Conservation (phyloP, 805 yeast species). For the Wickerhamomyces rabaulensis region DNA sequence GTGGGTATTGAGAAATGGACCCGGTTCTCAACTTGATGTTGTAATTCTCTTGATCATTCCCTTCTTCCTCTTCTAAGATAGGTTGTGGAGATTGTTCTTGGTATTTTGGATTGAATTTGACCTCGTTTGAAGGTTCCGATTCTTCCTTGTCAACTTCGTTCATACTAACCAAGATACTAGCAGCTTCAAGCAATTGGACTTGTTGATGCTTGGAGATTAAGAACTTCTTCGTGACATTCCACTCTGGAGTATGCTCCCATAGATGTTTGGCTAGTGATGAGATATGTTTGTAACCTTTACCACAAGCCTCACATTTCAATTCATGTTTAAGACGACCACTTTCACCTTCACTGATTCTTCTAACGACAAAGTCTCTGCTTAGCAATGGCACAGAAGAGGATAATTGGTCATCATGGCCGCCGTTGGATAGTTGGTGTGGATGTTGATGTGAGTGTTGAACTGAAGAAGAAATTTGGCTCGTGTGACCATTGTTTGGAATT, state of each 20-base stretch:
- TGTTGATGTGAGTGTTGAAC: conserved; percentile 5
- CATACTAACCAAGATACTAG: conserved; percentile 21
- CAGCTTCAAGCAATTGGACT: conserved; percentile 22
- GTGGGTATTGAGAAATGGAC: conserved; percentile 43
- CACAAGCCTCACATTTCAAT: conserved; percentile 84
- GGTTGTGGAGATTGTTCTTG: conserved; percentile 12
- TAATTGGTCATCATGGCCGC: conserved; percentile 3
- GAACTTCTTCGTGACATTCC: conserved; percentile 81
- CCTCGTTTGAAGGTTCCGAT: background rate
- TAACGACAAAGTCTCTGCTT: conserved; percentile 66
- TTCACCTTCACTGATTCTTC: conserved; percentile 83
- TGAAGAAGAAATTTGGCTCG: conserved; percentile 2
- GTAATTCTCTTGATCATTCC: conserved; percentile 2
- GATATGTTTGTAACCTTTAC: conserved; percentile 86
- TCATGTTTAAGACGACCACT: conserved; percentile 81
- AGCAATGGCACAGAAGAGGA: conserved; percentile 35
- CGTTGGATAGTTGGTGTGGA: conserved; percentile 1
- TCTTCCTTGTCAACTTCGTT: conserved; percentile 11
- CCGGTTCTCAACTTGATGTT: conserved; percentile 29
- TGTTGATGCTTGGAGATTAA: conserved; percentile 42
- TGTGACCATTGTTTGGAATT: conserved; percentile 3
- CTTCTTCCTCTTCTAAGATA: conserved; percentile 6
- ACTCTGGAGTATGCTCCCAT: conserved; percentile 94
- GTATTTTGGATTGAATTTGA: conserved; percentile 12
- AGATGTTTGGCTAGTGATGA: conserved; percentile 83